Evolutionary conservation across 2,329 filamentous ascomycete genomes (phyloP).

Genomic region (Fusarium burgessii): DNA sequence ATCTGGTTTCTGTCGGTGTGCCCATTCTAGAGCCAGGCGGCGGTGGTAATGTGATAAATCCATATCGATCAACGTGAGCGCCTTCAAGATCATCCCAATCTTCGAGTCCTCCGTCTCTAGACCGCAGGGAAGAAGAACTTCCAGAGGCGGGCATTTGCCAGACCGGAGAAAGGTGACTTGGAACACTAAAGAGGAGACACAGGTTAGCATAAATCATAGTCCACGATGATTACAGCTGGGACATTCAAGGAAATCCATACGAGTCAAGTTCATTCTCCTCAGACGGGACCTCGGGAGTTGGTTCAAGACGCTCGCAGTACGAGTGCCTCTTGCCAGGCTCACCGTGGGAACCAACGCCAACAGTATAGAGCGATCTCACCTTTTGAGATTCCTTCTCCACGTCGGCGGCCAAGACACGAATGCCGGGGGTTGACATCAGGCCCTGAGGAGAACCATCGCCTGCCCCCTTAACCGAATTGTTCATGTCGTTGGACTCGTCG

Average conservation of each 20-base stretch:
- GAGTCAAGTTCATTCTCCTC: slow-evolving; percentile 66
- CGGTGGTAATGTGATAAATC: slow-evolving; percentile 69
- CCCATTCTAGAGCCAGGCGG: slow-evolving; percentile 57
- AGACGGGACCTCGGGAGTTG: slow-evolving; percentile 63
- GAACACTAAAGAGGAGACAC: slow-evolving; percentile 40
- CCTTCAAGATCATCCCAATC: slow-evolving; percentile 75
- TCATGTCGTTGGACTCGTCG: slow-evolving; percentile 42
- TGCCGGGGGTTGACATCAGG: slow-evolving; percentile 56
- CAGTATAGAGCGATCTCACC: slow-evolving; percentile 75
- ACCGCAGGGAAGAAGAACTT: slow-evolving; percentile 59
- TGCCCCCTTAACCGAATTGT: slow-evolving; percentile 30
- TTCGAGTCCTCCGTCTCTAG: slow-evolving; percentile 67
- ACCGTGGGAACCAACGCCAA: slow-evolving; percentile 64
- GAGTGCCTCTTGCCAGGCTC: slow-evolving; percentile 63
- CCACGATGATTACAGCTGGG: slow-evolving; percentile 36
- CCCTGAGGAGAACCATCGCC: slow-evolving; percentile 28
- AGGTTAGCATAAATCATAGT: slow-evolving; percentile 49
- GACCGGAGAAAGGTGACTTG: slow-evolving; percentile 49
- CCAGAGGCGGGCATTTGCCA: slow-evolving; percentile 56
- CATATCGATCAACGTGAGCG: slow-evolving; percentile 74
- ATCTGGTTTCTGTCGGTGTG: slow-evolving; percentile 57
- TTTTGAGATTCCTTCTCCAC: slow-evolving; percentile 74
- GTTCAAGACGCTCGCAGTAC: slow-evolving; percentile 62
- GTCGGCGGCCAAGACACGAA: slow-evolving; percentile 66
- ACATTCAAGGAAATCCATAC: slow-evolving; percentile 66